phyloP scores from a whole-genome alignment of 495 filamentous ascomycete species.

The Aspergillus hancockii region DNA sequence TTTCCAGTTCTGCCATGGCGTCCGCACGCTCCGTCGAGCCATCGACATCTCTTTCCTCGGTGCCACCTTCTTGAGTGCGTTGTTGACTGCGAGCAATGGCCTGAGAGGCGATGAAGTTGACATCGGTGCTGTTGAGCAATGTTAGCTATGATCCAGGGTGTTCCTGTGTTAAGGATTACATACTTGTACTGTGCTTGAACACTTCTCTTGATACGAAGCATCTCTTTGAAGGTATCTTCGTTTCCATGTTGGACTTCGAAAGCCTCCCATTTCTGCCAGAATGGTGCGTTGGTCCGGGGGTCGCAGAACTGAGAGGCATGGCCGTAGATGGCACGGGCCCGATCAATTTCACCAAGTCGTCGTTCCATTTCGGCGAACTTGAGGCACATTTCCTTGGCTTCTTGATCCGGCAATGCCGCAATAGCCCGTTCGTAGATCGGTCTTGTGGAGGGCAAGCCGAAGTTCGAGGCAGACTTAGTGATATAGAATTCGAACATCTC shows the following conservation, averaged over 20 bases:
- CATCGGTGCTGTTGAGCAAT: conserved; percentile 67
- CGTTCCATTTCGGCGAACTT: conserved; percentile 99
- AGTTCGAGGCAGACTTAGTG: conserved; percentile 97
- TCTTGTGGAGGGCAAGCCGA: conserved; percentile 92
- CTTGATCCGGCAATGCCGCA: conserved; percentile 84
- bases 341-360: conserved; percentile 92
- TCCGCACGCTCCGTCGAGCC: conserved; percentile 62
- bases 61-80: conserved; percentile 45
- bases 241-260: conserved; percentile 98
- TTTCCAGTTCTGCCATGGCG: conserved; percentile 89
- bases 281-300: conserved; percentile 81
- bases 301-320: conserved; percentile 98
- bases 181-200: conserved; percentile 96
- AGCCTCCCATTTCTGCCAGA: conserved; percentile 95
- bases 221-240: conserved; percentile 99
- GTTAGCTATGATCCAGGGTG: conserved; percentile 15
- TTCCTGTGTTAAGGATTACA: conserved; percentile 23
- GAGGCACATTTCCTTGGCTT: conserved; percentile 96
- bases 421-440: conserved; percentile 97
- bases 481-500: conserved; percentile 99
- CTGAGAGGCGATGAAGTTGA: conserved; percentile 97
- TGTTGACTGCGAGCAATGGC: conserved; percentile 81
- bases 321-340: conserved; percentile 91
- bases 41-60: conserved; percentile 44
- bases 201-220: conserved; percentile 95